These are phyloP conservation scores for Murraya koenigii DNA, from an alignment of 345 rosid species.

Conservation along the genomic window DNA sequence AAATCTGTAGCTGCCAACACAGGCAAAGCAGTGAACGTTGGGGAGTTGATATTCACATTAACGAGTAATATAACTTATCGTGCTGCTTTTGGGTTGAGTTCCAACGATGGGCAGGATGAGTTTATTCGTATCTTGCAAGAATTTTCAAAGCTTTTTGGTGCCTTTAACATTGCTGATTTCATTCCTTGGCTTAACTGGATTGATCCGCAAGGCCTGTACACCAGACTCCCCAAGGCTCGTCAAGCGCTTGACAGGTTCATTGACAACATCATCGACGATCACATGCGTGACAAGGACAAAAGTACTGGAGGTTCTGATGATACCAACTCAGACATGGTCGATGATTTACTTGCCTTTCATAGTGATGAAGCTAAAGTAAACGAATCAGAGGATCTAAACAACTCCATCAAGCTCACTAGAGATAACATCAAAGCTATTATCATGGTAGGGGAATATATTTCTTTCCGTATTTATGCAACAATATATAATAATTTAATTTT, in stretches of 20 bases:
- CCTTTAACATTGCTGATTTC: slow-evolving; percentile 84
- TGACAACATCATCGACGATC: slow-evolving; percentile 73
- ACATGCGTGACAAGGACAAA: slow-evolving; percentile 43
- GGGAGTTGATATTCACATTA: slow-evolving; percentile 66
- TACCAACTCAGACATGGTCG: slow-evolving; percentile 75
- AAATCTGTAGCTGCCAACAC: slow-evolving; percentile 34
- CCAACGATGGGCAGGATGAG: slow-evolving; percentile 64
- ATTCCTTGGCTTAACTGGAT: slow-evolving; percentile 65
- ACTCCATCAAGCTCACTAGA: slow-evolving; percentile 58
- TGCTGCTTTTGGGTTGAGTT: slow-evolving; percentile 75
- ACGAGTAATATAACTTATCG: slow-evolving; percentile 75
- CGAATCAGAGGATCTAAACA: slow-evolving; percentile 56
- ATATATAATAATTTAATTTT: not conserved
- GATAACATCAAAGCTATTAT: slow-evolving; percentile 89
- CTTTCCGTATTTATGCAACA: not conserved
- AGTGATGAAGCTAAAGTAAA: slow-evolving; percentile 57
- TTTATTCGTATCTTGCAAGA: slow-evolving; percentile 81
- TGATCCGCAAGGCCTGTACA: slow-evolving; percentile 67
- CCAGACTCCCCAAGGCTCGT: slow-evolving; percentile 64
- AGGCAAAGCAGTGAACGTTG: slow-evolving; percentile 63
- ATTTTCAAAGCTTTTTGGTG: slow-evolving; percentile 92
- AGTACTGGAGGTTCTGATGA: slow-evolving; percentile 18
- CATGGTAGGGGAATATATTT: slow-evolving; percentile 51
- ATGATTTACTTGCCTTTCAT: slow-evolving; percentile 74
- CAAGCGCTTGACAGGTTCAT: slow-evolving; percentile 65